A percentile compares a stretch with the other conserved stretches of the same genome.
Conservation (phyloP, 192 early-diverging fungal species). For the Gigaspora rosea region DNA sequence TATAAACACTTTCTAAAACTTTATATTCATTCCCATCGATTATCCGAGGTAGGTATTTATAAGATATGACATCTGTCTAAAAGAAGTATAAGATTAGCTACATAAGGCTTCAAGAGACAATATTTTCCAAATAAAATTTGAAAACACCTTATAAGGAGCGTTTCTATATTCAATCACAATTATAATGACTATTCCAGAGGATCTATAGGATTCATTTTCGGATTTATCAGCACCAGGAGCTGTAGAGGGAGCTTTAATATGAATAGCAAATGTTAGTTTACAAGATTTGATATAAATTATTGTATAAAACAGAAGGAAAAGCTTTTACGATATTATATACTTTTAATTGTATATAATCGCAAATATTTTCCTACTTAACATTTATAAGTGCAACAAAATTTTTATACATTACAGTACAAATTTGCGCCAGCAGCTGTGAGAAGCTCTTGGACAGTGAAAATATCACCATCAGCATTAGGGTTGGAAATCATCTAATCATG, state of each 20-base stretch:
- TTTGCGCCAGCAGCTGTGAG: constrained; percentile 39
- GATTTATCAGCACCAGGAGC: constrained; percentile 14
- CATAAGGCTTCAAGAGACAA: too few species aligned
- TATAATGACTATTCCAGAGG: constrained; percentile 44
- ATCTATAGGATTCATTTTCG: constrained; percentile 37
- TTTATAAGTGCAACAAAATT: not conserved
- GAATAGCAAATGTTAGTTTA: too few species aligned
- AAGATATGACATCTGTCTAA: constrained; percentile 35
- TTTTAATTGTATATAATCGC: too few species aligned
- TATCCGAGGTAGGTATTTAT: constrained; percentile 44
- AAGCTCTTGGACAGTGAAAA: constrained; percentile 41
- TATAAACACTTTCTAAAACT: constrained; percentile 42
- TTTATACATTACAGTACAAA: constrained; percentile 29
- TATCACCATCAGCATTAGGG: constrained; percentile 36
- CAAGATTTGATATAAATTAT: not conserved
- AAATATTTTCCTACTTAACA: too few species aligned
- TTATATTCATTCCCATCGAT: constrained; percentile 49
- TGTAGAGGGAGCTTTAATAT: constrained; percentile 2
- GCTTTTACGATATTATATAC: too few species aligned
- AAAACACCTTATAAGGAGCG: constrained; percentile 6
- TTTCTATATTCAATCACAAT: constrained; percentile 47
- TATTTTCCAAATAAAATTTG: not conserved
- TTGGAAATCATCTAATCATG: not conserved
- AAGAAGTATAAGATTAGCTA: not conserved
- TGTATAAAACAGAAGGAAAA: too few species aligned